Base-by-base conservation (phyloP, 2,329 filamentous ascomycete species). In the Dothistroma pini region DNA sequence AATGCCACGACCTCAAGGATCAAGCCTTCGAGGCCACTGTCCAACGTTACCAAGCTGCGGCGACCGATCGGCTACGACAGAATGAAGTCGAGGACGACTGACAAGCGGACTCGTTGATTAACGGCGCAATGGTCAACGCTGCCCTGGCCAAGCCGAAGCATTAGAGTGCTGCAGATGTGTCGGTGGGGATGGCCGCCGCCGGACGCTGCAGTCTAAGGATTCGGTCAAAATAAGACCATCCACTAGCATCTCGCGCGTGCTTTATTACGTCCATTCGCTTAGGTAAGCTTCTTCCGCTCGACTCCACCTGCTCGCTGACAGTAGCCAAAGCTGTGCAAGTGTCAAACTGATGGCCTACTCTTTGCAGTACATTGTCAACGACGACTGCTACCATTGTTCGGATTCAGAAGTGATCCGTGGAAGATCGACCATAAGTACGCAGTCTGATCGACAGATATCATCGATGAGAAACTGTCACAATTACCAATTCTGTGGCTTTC, bases 41-140 rank as follows among this genome's bases (percentile, higher is more conserved):
- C 3, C 48, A 67, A 34, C 68, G 71, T 35, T 51, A 68, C 29
- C 32, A 59, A 35, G 58, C 63, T 22, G 68, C 65, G 2, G 59
- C 69, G n/a, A 54, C 60, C 19, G 62, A 57, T 51, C 63, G 68
- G 4, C 19, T 53, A 22, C 14, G 25, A 29, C 25, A 44, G n/a
- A 44, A 19, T n/a, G 41, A 44, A 19, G 8, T 19, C 4, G n/a
- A 19, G 14, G 16, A 14, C 9, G 41, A 44, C 4, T 44, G 41
- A 44, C 8, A 4, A 4, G 8, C 41, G 14, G 8, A 44, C 0
- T 6, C 6, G 2, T 29, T 29, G 25, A 29, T 29, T 29, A 29
- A 6, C 25, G 25, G 25, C 25, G 25, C 3, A 44, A n/a, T 19
- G 16, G 8, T 44, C n/a, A 14, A 44, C n/a, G 41, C 41, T 44